Conservation (phyloP, 2,329 filamentous ascomycete genomes). For the Thelonectria blattea region DNA sequence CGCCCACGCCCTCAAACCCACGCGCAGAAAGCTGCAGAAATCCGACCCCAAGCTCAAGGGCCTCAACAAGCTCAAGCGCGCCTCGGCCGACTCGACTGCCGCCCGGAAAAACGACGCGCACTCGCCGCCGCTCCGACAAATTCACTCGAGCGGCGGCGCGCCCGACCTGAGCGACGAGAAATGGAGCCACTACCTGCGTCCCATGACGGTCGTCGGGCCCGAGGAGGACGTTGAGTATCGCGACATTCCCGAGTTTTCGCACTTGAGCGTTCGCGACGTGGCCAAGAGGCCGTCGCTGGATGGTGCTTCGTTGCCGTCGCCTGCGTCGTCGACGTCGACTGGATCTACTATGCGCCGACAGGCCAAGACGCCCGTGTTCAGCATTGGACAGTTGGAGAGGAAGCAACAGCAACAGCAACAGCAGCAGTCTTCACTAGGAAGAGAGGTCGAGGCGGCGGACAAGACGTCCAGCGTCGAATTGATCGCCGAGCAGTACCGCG, state of each 20-base stretch:
- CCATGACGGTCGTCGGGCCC: constrained; percentile 30
- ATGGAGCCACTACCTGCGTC: constrained; percentile 39
- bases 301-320: constrained; percentile 38
- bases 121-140: constrained; percentile 30
- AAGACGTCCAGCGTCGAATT: constrained; percentile 53
- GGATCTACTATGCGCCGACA: constrained; percentile 49
- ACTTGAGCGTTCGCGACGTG: constrained; percentile 31
- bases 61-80: constrained; percentile 30
- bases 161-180: constrained; percentile 39
- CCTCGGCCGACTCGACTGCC: constrained; percentile 36
- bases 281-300: constrained; percentile 34
- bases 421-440: constrained; percentile 26
- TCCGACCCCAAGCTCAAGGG: constrained; percentile 39
- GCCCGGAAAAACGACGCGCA: constrained; percentile 29
- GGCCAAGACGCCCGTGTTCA: constrained; percentile 58
- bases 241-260: constrained; percentile 37
- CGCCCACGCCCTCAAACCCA: constrained; percentile 31
- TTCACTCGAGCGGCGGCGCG: constrained; percentile 24
- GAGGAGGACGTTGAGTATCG: constrained; percentile 1
- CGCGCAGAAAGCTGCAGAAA: constrained; percentile 41
- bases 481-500: constrained; percentile 59
- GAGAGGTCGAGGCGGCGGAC: constrained; percentile 33
- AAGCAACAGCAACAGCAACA: constrained; percentile 14
- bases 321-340: constrained; percentile 44
- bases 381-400: constrained; percentile 56